Evolutionary conservation across 176 grass and related monocot genomes (phyloP), one percentile per base, ranked within the genome.

Genomic region (Aegilops bicornis): DNA sequence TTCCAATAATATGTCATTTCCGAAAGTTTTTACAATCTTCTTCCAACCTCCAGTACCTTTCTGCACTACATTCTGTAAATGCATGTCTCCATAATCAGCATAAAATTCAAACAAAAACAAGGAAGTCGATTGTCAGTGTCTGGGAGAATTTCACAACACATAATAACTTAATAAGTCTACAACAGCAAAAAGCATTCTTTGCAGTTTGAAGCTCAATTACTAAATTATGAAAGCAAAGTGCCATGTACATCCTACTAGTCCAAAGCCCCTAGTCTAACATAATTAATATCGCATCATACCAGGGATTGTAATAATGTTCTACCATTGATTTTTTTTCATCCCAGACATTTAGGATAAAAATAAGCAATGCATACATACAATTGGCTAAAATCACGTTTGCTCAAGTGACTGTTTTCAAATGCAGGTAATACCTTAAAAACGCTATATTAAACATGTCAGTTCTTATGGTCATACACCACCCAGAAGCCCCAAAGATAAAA

Each of bases 41-140:
- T 93, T 98, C 95, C 91, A 98, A 83, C 93, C 91, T 52, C 88
- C 69, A 22, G 91, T 93, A 17, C 93, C 95, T 87, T 95, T 95
- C 80, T 29, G 83, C 72, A 95, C 93, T 16, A 95, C 93, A 87
- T 92, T 87, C 95, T 98, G 61, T 39, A 91, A 73, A 88, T 63
- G 27, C 27, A 95, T 52, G 3, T 24, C 16, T 84, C 13, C 32
- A 19, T 37, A 84, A 42, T 84, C 36, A 91, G 69, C 35, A 69
- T 2, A 69, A 76, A 25, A 3, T 6, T 83, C 58, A 35, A 20
- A 13, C 5, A 25, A 73, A 81, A 30, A 62, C 19, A 79, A 40
- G 40, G 5, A 43, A 42, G 56, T 19, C 22, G 7, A 4, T 63
- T 24, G 7, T 79, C 77, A 79, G n/a, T 8, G 6, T 64, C 7